Evolutionary conservation across 257 asterid genomes (phyloP).

Genomic region (Solanum neorickii): DNA sequence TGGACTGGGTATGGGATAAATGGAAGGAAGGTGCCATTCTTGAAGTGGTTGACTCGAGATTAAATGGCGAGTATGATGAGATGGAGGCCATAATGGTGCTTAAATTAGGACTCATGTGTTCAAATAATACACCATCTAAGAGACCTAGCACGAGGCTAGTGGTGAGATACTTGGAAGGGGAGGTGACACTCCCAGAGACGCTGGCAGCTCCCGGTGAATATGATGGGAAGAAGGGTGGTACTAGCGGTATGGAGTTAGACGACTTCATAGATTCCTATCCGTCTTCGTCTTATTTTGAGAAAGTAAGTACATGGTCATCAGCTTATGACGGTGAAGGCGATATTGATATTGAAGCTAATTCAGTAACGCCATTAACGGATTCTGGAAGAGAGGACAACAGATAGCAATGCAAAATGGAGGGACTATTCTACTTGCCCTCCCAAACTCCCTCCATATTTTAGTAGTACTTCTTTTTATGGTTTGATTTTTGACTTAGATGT

Average conservation of each 20-base stretch:
- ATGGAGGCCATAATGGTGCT: constrained; percentile 38
- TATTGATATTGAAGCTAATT: constrained; percentile 31
- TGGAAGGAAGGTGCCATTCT: constrained; percentile 40
- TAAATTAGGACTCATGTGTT: constrained; percentile 67
- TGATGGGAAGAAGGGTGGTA: constrained; percentile 10
- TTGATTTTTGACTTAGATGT: background rate
- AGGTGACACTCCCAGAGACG: constrained; percentile 21
- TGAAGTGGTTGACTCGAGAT: constrained; percentile 43
- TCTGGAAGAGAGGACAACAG: constrained; percentile 2
- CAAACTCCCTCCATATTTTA: background rate
- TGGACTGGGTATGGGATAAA: constrained; percentile 78
- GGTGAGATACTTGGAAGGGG: constrained; percentile 54
- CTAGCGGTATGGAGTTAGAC: constrained; percentile 6
- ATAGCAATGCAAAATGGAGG: background rate
- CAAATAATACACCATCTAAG: constrained; percentile 24
- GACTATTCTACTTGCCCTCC: background rate
- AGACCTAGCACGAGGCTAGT: constrained; percentile 60
- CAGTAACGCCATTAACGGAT: constrained; percentile 16
- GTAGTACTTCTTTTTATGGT: background rate
- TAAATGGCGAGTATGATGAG: constrained; percentile 31
- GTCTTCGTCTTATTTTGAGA: constrained; percentile 35
- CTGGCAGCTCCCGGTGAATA: constrained; percentile 21
- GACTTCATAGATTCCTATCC: constrained; percentile 33
- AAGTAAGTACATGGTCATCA: constrained; percentile 25
- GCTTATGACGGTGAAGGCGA: constrained; percentile 17